Conservation (phyloP, 2,329 filamentous ascomycete species). For the Cladosporium sp. region DNA sequence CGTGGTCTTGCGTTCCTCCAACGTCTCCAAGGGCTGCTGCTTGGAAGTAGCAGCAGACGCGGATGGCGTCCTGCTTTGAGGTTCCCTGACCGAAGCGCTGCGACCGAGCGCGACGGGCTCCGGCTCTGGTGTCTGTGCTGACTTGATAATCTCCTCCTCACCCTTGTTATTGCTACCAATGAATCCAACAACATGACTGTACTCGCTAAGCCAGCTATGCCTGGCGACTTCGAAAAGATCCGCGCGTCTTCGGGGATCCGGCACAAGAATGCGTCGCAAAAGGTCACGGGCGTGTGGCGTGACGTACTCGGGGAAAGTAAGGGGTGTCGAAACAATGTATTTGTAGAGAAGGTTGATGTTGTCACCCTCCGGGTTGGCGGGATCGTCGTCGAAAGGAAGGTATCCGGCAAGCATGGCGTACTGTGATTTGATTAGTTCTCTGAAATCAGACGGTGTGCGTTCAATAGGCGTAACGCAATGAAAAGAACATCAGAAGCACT, state of each 20-base stretch:
- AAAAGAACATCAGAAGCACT: not conserved
- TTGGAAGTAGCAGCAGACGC: constrained; percentile 12
- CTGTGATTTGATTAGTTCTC: constrained; percentile 43
- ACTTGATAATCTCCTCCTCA: constrained; percentile 75
- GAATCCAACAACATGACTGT: constrained; percentile 91
- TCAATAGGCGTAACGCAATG: not conserved
- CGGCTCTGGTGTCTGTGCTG: constrained; percentile 49
- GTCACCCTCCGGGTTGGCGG: constrained; percentile 94
- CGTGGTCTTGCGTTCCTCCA: constrained; percentile 31
- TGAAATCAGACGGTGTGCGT: not conserved
- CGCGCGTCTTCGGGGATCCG: constrained; percentile 87
- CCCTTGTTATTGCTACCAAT: constrained; percentile 94
- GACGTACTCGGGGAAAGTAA: constrained; percentile 98
- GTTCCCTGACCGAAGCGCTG: constrained; percentile 87
- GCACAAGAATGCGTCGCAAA: constrained; percentile 85
- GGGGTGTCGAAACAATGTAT: constrained; percentile 93
- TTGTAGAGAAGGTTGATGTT: constrained; percentile 99
- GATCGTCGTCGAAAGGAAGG: constrained; percentile 94
- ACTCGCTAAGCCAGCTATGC: constrained; percentile 97
- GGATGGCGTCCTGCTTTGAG: constrained; percentile 47
- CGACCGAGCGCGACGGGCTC: constrained; percentile 64
- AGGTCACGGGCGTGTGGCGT: constrained; percentile 93
- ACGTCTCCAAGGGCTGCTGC: constrained; percentile 12
- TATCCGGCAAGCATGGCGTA: constrained; percentile 99
- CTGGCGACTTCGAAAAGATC: constrained; percentile 95